These are phyloP conservation scores for Oryza punctata DNA, from an alignment of 176 grass and related monocot species.

Conservation along the genomic window DNA sequence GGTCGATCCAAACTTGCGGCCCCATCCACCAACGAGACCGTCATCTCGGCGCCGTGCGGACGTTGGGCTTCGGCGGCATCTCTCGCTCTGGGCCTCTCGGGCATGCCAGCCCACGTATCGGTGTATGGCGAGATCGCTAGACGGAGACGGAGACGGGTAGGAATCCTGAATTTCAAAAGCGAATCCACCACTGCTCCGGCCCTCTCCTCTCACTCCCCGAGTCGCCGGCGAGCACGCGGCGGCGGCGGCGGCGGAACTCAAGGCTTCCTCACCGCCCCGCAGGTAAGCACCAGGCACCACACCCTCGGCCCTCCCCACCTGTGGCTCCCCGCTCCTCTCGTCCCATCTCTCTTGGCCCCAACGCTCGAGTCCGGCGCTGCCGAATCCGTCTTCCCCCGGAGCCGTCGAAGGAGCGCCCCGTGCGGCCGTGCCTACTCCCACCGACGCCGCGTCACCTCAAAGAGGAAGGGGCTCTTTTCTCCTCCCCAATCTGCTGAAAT, in stretches of 20 bases:
- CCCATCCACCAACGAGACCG: too few relatives aligned
- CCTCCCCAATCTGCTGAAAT: not conserved
- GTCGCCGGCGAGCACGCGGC: not conserved
- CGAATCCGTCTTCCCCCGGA: not conserved
- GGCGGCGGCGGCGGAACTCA: not conserved
- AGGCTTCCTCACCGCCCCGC: not conserved
- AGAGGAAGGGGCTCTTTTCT: not conserved
- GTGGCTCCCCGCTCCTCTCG: not conserved
- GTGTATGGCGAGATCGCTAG: too few relatives aligned
- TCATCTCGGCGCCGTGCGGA: too few relatives aligned
- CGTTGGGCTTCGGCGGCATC: too few relatives aligned
- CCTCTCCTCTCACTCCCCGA: not conserved
- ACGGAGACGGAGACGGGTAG: too few relatives aligned
- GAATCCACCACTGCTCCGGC: too few relatives aligned
- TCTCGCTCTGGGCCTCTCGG: too few relatives aligned
- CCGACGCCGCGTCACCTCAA: not conserved
- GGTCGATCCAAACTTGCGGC: not conserved
- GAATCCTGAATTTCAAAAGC: too few relatives aligned
- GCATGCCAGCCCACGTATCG: too few relatives aligned
- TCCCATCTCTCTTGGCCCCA: not conserved
- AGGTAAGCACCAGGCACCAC: not conserved
- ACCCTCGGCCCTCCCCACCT: too few relatives aligned
- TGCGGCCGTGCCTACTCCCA: not conserved
- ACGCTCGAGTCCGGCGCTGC: not conserved
- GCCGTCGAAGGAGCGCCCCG: not conserved